Base-by-base conservation (phyloP, 2,329 filamentous ascomycete species). In the Plenodomus lindquistii region DNA sequence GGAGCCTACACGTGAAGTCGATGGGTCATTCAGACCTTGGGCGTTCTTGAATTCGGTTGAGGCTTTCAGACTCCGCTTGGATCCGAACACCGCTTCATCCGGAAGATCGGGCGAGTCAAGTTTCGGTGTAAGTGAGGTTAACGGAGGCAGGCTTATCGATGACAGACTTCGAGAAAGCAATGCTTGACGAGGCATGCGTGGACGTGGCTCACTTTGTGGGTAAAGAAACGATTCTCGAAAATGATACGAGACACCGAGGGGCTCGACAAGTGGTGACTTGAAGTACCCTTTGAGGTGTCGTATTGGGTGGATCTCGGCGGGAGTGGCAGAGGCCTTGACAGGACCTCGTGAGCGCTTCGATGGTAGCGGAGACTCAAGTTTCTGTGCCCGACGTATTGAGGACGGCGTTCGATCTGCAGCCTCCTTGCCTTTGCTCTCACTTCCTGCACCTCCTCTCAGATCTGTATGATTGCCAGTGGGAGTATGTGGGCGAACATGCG, bases 361-460 rank as follows among this genome's bases (percentile, higher is more conserved):
- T 9, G 39, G 44, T 34, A 34, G 52, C 42, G 50, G 44, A 15
- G 59, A 57, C 42, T 48, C 57, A 17, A 47, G 36, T 29, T 42
- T 45, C 20, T 59, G 59, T 31, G 48, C 40, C n/a, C 59, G 57
- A n/a, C 55, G 53, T 45, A 60, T 42, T 27, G 55, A 53, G 40
- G 57, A 57, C 4, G 59, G 50, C n/a, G 47, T 40, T 35, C 53
- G 52, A 10, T 35, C 40, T 19, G 42, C 39, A 19, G 52, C 50
- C 29, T 52, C 21, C 37, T 36, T 52, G 7, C 22, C 40, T 11
- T 11, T 4, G 16, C 16, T 37, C 35, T 17, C 35, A 37, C 16
- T 15, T 41, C 36, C 42, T 17, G 57, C 46, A 22, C 57, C 54
- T 19, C 59, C 55, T 43, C 59, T 48, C 17, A 55, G 35, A 15